Evolutionary conservation across 1,284 basidiomycete species (phyloP), one percentile per base, ranked within the genome.

Genomic region (Ganoderma sp.): DNA sequence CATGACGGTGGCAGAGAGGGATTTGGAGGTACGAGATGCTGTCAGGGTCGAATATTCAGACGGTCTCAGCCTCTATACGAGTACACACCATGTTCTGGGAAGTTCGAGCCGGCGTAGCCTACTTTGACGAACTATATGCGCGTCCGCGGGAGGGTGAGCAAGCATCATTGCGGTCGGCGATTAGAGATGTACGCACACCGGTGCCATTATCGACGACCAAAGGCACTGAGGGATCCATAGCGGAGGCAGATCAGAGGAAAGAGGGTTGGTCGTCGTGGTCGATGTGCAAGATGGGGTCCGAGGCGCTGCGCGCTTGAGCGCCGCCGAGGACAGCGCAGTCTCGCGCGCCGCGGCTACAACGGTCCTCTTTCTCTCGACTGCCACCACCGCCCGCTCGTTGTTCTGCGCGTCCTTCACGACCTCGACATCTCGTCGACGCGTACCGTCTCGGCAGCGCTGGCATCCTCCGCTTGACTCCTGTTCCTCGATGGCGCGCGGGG

Each of bases 191-290:
- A 81, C 94, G 80, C 82, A 97, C 96, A 71, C 97, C 97, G 63
- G 97, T 99, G 80, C 97, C 97, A 75, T 98, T 98, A 79, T 99
- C 97, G 64, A 99, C 95, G 66, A 99, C 96, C 72, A 99, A 84
- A 60, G 97, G 97, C 42, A 86, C 78, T 73, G 85, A 85, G 67
- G 85, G 76, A 75, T 91, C 90, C 91, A 92, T 92, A 56, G 60
- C 65, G 48, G 48, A 52, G 41, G n/a, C 37, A 50, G 32, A 60
- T 63, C 50, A 52, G 52, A 25, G 58, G 50, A 63, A 63, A 62
- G 65, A 58, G 68, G 56, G 48, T 67, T 45, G 15, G 52, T 56
- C 52, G 69, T 71, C 65, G 68, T 69, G 60, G 71, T 66, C 64
- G 65, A 71, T 67, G 67, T 68, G 68, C 64, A 67, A 67, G 69